Conservation (phyloP, 2,329 filamentous ascomycete genomes). For the Fusarium floridanum region DNA sequence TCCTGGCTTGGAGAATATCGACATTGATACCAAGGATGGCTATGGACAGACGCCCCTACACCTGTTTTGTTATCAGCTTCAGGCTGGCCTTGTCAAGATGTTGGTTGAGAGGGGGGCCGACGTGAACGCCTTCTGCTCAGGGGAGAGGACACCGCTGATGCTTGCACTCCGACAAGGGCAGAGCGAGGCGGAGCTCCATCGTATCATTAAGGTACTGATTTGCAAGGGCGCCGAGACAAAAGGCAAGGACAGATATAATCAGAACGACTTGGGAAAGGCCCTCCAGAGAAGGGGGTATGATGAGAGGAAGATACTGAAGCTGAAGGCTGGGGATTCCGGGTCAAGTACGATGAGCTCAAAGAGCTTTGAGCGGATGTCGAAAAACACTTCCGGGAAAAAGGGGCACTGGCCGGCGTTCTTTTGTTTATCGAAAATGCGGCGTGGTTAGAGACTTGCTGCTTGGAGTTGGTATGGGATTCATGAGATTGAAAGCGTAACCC, state of each 20-base stretch:
- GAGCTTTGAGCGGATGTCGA: not conserved
- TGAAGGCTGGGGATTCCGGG: not conserved
- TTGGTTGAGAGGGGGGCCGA: not conserved
- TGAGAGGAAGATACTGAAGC: not conserved
- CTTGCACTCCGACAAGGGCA: not conserved
- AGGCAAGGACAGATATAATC: not conserved
- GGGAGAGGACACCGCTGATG: not conserved
- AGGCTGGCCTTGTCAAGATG: not conserved
- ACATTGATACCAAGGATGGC: not conserved
- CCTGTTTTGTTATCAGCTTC: not conserved
- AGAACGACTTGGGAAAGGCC: not conserved
- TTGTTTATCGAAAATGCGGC: not conserved
- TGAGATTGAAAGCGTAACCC: no score
- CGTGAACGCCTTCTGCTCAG: not conserved
- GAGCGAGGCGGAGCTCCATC: not conserved
- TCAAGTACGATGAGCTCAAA: not conserved
- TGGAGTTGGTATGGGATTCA: not conserved
- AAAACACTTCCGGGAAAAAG: not conserved
- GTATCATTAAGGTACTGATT: not conserved
- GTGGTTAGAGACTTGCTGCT: not conserved
- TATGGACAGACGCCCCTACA: not conserved
- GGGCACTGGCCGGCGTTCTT: not conserved
- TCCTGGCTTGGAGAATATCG: not conserved
- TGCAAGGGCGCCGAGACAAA: not conserved
- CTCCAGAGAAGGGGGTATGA: not conserved